Percentiles rank a stretch among this genome's conserved stretches.
Conservation (phyloP, 345 rosid genomes). For the Sisymbrium irio region DNA sequence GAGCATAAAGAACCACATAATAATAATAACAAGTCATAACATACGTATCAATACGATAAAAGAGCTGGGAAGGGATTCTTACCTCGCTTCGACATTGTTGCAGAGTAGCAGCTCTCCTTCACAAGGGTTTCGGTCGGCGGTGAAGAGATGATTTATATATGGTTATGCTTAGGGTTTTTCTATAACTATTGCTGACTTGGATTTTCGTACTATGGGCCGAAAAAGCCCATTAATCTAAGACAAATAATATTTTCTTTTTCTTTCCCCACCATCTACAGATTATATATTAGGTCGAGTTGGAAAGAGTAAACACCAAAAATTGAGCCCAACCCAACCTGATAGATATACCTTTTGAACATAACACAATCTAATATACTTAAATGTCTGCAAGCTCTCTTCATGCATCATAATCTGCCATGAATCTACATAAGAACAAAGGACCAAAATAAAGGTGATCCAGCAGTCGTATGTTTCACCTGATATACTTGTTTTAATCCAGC, state of each 20-base stretch:
- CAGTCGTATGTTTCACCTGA: no score
- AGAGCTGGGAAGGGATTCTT: neutral
- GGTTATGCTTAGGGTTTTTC: conserved; percentile 29
- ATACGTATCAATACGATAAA: neutral
- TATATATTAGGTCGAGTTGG: no score
- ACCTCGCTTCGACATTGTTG: conserved; percentile 49
- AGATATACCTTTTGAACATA: no score
- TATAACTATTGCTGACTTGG: conserved; percentile 7
- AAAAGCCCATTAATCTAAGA: neutral
- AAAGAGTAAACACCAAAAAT: no score
- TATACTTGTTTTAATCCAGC: no score
- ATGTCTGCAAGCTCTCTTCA: no score
- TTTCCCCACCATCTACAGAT: no score
- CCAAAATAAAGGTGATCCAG: no score
- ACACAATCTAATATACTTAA: no score
- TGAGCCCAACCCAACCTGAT: no score
- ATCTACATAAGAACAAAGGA: no score
- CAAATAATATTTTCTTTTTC: neutral
- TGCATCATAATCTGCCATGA: no score
- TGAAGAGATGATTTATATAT: conserved; percentile 25
- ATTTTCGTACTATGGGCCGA: conserved; percentile 17
- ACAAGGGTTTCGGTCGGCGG: neutral
- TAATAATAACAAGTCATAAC: neutral
- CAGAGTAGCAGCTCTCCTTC: conserved; percentile 32
- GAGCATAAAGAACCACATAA: neutral